phyloP scores from a whole-genome alignment of 2,329 filamentous ascomycete species.

The Didymella pinodella region DNA sequence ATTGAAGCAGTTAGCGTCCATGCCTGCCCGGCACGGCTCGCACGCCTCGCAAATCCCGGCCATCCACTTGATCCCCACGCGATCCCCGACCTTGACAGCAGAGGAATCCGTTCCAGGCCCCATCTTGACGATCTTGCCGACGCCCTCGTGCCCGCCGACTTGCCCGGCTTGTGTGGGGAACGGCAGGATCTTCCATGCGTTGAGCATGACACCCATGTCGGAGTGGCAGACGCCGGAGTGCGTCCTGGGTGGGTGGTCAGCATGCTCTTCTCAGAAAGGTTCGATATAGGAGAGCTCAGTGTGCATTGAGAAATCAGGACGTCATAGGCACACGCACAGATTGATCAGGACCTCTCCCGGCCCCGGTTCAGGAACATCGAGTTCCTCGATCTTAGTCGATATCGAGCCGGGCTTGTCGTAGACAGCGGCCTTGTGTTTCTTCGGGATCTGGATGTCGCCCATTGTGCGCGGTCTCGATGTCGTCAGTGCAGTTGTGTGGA shows the following conservation, averaged over 20 bases:
- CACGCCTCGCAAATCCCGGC: slow-evolving; percentile 61
- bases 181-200: slow-evolving; percentile 64
- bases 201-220: slow-evolving; percentile 62
- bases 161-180: slow-evolving; percentile 67
- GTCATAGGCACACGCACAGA: slow-evolving; percentile 54
- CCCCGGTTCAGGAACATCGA: slow-evolving; percentile 71
- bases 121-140: slow-evolving; percentile 70
- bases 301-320: background rate
- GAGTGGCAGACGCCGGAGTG: slow-evolving; percentile 72
- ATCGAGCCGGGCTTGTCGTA: slow-evolving; percentile 72
- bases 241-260: slow-evolving; percentile 46
- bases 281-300: background rate
- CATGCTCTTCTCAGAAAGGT: background rate
- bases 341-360: slow-evolving; percentile 69
- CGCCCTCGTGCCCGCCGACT: slow-evolving; percentile 74
- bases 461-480: slow-evolving; percentile 21
- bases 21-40: slow-evolving; percentile 54
- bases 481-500: background rate
- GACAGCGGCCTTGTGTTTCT: slow-evolving; percentile 68
- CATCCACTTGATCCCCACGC: slow-evolving; percentile 76
- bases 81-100: slow-evolving; percentile 69
- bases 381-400: slow-evolving; percentile 69
- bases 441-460: slow-evolving; percentile 53
- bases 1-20: slow-evolving; percentile 48
- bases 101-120: slow-evolving; percentile 66